phyloP scores from a whole-genome alignment of 1,284 basidiomycete species.

The Porodaedalea pini region DNA sequence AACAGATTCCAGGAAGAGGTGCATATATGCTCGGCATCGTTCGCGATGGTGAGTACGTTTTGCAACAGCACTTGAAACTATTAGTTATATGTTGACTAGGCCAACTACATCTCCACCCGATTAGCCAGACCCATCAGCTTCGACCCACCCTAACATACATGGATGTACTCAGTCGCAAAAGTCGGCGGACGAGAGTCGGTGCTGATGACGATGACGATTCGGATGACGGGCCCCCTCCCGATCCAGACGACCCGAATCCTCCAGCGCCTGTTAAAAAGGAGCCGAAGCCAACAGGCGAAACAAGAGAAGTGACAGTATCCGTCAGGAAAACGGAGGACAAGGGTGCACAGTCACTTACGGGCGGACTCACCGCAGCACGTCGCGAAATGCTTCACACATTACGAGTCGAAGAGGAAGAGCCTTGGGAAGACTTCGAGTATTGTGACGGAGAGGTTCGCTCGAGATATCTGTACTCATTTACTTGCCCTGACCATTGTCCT shows the following conservation, averaged over 20 bases:
- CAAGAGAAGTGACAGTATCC: slow-evolving; percentile 72
- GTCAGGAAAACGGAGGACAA: slow-evolving; percentile 67
- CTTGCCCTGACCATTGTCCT: slow-evolving; percentile 20
- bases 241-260: slow-evolving; percentile 65
- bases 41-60: slow-evolving; percentile 51
- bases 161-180: slow-evolving; percentile 63
- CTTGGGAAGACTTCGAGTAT: slow-evolving; percentile 61
- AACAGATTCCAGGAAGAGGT: slow-evolving; percentile 60
- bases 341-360: slow-evolving; percentile 40
- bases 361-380: slow-evolving; percentile 48
- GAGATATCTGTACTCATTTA: not conserved
- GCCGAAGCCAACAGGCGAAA: slow-evolving; percentile 47
- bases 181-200: slow-evolving; percentile 42
- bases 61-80: not conserved
- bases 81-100: slow-evolving; percentile 41
- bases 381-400: slow-evolving; percentile 68
- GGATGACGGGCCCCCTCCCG: slow-evolving; percentile 73
- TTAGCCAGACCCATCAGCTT: slow-evolving; percentile 72
- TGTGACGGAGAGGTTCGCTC: slow-evolving; percentile 56
- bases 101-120: slow-evolving; percentile 71
- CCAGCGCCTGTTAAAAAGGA: slow-evolving; percentile 54
- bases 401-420: slow-evolving; percentile 69
- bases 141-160: slow-evolving; percentile 76
- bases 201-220: slow-evolving; percentile 65
- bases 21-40: slow-evolving; percentile 71